A percentile compares a stretch with the other conserved stretches of the same genome.
Evolutionary conservation across 768 basidiomycete species (phyloP).

Genomic region (Leccinum fibrillosum): DNA sequence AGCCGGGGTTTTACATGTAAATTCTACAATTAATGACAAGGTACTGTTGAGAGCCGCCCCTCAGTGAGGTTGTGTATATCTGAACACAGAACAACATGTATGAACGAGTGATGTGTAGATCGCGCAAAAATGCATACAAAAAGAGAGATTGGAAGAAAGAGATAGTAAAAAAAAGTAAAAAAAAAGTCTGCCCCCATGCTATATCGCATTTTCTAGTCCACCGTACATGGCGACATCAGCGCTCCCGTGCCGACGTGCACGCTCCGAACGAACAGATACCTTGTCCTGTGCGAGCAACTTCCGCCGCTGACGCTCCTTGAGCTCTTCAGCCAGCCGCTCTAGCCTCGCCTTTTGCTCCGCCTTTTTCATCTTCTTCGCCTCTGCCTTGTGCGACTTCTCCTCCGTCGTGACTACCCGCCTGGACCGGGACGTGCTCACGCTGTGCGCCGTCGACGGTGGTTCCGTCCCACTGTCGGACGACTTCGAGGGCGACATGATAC

Average conservation of each 20-base stretch:
- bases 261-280: conserved; percentile 28
- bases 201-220: conserved; percentile 26
- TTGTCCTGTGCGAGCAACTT: conserved; percentile 28
- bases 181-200: conserved; percentile 4
- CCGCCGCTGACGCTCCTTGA: conserved; percentile 39
- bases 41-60: conserved; percentile 2
- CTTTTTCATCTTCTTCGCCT: conserved; percentile 42
- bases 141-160: not conserved
- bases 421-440: conserved; percentile 8
- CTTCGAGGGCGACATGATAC: conserved; percentile 25
- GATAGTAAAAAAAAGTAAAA: not conserved
- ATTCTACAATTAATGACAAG: conserved; percentile 28
- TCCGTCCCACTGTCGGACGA: conserved; percentile 5
- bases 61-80: not conserved
- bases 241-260: conserved; percentile 24
- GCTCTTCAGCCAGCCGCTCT: conserved; percentile 43
- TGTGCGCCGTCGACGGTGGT: conserved; percentile 17
- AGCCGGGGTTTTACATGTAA: conserved; percentile 24
- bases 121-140: conserved; percentile 12
- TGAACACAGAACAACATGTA: conserved; percentile 9
- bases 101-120: conserved; percentile 15
- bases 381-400: conserved; percentile 41
- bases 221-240: conserved; percentile 31
- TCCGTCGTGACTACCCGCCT: conserved; percentile 34
- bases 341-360: conserved; percentile 37